Percentiles rank a stretch among this genome's conserved stretches.
Evolutionary conservation across 192 early-diverging fungal genomes (phyloP).

Genomic region (Allomyces arbusculus): DNA sequence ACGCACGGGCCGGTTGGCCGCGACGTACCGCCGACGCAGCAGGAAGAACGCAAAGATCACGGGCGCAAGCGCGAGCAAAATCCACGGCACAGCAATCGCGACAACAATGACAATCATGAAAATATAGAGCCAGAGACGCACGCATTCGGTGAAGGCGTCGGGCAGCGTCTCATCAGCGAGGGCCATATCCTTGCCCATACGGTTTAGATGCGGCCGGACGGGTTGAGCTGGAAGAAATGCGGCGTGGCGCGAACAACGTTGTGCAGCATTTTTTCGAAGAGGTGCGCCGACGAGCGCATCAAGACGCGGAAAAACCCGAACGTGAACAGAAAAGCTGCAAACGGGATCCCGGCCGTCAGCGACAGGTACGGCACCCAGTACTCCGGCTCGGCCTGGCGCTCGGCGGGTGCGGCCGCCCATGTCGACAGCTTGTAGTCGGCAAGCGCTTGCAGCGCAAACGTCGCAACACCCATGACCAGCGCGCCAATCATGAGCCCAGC

Average conservation of each 20-base stretch:
- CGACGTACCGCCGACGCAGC: constrained; percentile 45
- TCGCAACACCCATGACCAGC: not conserved
- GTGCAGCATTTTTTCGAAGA: not conserved
- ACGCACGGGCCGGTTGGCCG: constrained; percentile 65
- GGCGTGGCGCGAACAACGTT: constrained; percentile 23
- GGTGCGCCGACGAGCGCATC: not conserved
- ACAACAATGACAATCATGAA: constrained; percentile 43
- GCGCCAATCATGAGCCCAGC: not conserved
- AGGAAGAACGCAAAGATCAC: constrained; percentile 23
- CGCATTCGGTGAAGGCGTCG: constrained; percentile 24
- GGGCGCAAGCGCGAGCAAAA: constrained; percentile 32
- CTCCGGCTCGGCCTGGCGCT: not conserved
- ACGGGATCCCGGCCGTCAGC: too few relatives aligned
- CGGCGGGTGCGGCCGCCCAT: not conserved
- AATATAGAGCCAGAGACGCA: constrained; percentile 44
- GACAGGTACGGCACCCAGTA: too few relatives aligned
- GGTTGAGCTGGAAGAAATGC: constrained; percentile 33
- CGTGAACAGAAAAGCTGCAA: too few relatives aligned
- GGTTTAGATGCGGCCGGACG: constrained; percentile 44
- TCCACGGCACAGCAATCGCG: constrained; percentile 34
- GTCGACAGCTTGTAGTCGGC: not conserved
- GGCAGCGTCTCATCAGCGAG: constrained; percentile 47
- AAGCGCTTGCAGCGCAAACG: not conserved
- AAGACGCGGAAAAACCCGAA: too few relatives aligned
- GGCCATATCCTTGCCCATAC: constrained; percentile 76